Evolutionary conservation across 805 yeast species (phyloP), one percentile per base, ranked within the genome.

Genomic region (Scheffersomyces ergatensis): DNA sequence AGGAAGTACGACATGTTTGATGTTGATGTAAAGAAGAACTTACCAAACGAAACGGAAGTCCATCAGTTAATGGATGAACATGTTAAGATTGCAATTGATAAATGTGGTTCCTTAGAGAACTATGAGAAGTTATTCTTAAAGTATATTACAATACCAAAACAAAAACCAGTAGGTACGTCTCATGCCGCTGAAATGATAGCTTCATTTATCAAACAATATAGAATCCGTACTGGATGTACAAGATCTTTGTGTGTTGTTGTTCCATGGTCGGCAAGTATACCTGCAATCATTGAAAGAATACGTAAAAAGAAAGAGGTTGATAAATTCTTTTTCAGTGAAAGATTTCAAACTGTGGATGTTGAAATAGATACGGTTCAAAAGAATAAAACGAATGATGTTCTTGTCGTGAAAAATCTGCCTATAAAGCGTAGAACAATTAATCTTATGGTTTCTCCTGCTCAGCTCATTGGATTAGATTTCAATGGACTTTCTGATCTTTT

Each of bases 181-280:
- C 21, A n/a, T 13, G 6, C 36, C 13, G 27, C 39, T 13, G 17
- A 37, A 15, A 17, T 33, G 14, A 26, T 38, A 19, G 14, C 34
- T 29, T 15, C 27, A 11, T 8, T 36, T 8, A 21, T 38, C 12
- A 18, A 9, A n/a, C 27, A 13, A n/a, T 27, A 33, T 12, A 24
- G 29, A 34, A 26, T 24, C n/a, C 5, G 17, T 27, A 34, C 34
- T 5, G n/a, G 12, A 3, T 38, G 47, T 21, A 14, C 9, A 4
- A 33, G 26, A 2, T 47, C 55, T 16, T 36, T 44, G 19, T 26
- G 50, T 13, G 34, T 54, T 18, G 45, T 55, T 12, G 48, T 57
- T 8, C 60, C 62, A 5, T 35, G 44, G 3, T 45, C 44, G 36
- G 25, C 44, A 5, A 40, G 45, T 21, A 20, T 39, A 2, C 24